Percentiles rank a stretch among this genome's conserved stretches.
phyloP scores from a whole-genome alignment of 2,329 filamentous ascomycete genomes.

The Elsinoe perseae region DNA sequence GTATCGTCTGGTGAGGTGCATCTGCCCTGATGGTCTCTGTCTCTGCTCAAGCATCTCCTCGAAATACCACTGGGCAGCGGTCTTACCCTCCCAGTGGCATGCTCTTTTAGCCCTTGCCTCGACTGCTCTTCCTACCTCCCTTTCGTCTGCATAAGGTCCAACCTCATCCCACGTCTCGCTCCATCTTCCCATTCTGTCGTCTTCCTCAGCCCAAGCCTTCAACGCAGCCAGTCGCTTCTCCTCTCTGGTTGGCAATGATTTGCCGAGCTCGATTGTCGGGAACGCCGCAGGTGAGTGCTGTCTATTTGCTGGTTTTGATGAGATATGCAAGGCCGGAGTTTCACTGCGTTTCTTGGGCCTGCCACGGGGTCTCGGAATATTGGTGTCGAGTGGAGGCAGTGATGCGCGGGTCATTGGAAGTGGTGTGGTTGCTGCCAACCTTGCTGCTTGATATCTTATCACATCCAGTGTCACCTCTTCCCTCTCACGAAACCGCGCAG shows the following conservation, averaged over 20 bases:
- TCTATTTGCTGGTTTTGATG: background rate
- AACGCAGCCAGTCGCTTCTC: background rate
- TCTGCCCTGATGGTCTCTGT: background rate
- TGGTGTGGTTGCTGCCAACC: background rate
- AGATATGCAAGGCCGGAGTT: background rate
- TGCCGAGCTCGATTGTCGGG: background rate
- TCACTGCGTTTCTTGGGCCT: slow-evolving; percentile 1
- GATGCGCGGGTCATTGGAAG: background rate
- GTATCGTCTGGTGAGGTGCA: background rate
- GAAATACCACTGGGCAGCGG: background rate
- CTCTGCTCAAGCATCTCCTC: slow-evolving; percentile 11
- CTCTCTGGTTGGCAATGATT: background rate
- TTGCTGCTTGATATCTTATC: background rate
- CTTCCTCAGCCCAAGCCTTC: background rate
- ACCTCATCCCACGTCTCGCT: slow-evolving; percentile 2
- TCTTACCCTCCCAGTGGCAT: slow-evolving; percentile 8
- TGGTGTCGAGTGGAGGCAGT: background rate
- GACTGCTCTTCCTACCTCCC: background rate
- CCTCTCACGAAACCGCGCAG: background rate
- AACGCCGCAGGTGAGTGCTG: background rate
- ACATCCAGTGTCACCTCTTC: background rate
- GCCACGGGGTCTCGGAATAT: background rate
- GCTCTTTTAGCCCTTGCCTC: slow-evolving; percentile 5
- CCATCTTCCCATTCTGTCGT: background rate
- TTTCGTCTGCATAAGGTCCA: slow-evolving; percentile 3